Evolutionary conservation across 352 stramenopile genomes (phyloP).

Genomic region (Globisporangium barbulae): DNA sequence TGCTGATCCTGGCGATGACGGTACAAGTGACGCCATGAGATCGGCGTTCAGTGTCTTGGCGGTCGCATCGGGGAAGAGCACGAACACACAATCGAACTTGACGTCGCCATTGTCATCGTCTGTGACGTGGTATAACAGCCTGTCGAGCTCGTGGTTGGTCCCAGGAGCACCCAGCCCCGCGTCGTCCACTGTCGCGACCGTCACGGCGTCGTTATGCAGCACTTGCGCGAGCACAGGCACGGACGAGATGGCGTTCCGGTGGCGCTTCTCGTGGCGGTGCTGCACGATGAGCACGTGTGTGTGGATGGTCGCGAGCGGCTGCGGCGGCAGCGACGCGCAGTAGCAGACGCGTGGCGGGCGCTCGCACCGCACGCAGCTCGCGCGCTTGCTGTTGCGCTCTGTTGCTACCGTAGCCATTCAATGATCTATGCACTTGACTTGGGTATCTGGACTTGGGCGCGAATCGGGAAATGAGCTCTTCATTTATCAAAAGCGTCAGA

Average conservation of each 20-base stretch:
- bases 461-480: slow-evolving; percentile 6
- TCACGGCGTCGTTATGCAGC: slow-evolving; percentile 33
- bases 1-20: not conserved
- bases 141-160: slow-evolving; percentile 26
- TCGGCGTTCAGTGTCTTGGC: slow-evolving; percentile 25
- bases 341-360: slow-evolving; percentile 57
- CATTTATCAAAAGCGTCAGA: not conserved
- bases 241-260: slow-evolving; percentile 59
- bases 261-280: slow-evolving; percentile 51
- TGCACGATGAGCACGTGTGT: slow-evolving; percentile 65
- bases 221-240: slow-evolving; percentile 60
- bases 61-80: slow-evolving; percentile 42
- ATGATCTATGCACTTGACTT: not conserved
- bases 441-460: not conserved
- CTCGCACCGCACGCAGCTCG: slow-evolving; percentile 37
- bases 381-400: slow-evolving; percentile 19
- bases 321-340: slow-evolving; percentile 37
- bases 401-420: slow-evolving; percentile 4
- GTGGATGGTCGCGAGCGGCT: slow-evolving; percentile 18
- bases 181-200: slow-evolving; percentile 37
- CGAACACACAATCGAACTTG: slow-evolving; percentile 26
- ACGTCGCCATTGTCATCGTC: not conserved
- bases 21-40: slow-evolving; percentile 7
- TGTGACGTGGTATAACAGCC: slow-evolving; percentile 24
- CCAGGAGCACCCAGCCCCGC: slow-evolving; percentile 18